Evolutionary conservation across 768 basidiomycete genomes (phyloP), one percentile per base, ranked within the genome.

Genomic region (Agaricus sinodeliciosus): DNA sequence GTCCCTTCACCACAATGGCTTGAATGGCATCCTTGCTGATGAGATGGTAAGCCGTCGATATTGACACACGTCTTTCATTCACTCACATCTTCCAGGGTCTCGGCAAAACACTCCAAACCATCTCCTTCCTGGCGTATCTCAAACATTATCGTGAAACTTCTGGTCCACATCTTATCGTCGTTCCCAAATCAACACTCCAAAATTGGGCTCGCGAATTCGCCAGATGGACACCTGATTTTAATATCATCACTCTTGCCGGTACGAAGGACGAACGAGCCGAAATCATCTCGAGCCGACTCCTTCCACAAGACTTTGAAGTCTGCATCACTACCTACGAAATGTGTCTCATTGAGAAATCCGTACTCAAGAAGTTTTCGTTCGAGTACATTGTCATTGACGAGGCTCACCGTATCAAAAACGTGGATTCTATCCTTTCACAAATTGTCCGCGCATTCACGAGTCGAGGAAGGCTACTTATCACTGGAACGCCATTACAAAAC

Each of bases 381-480:
- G 91, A 95, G 67, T 98, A 98, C 69, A 97, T 97, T 67, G 82
- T 89, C 58, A 98, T 99, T 62, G 95, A 99, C 70, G 95, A 99
- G 70, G 95, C 95, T 0, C 95, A 99, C 64, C 87, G 96, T 19
- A 99, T 99, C 79, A 98, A 98, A 74, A 98, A 98, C 65, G 94
- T 95, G 59, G 92, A 97, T 66, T 95, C 92, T 11, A 87, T 98
- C 61, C 79, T 99, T 13, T 85, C 86, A 13, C 92, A 96, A 69
- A 97, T 99, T 62, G 92, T 98, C 44, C 82, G 95, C 45, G 74
- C 87, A 2, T 98, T 97, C 70, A 79, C 81, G 61, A 90, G 88
- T 40, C 81, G 94, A 27, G 94, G 93, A 0, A 77, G 96, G 39
- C 71, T 99, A 51, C 77, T 99, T 49, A 98, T 99, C 60, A 99